These are phyloP conservation scores for Aureobasidium sp. DNA, from an alignment of 2,329 filamentous ascomycete species.

Conservation along the genomic window DNA sequence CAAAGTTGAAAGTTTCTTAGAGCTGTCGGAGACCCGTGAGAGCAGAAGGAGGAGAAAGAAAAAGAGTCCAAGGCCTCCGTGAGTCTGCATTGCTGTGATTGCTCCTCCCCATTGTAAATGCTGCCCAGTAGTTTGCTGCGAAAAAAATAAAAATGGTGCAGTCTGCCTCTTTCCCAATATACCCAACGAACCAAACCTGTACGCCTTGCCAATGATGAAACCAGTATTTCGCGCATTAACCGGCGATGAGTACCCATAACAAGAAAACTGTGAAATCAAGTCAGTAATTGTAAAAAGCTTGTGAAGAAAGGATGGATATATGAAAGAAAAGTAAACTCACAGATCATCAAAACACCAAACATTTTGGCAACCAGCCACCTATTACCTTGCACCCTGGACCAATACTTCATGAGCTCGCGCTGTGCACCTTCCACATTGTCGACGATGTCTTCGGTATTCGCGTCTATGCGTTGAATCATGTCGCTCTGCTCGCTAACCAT, in stretches of 20 bases:
- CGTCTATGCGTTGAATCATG: constrained; percentile 95
- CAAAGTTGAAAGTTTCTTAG: background rate
- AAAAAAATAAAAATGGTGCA: background rate
- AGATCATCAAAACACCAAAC: constrained; percentile 90
- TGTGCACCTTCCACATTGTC: constrained; percentile 98
- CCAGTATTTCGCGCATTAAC: background rate
- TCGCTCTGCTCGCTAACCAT: constrained; percentile 98
- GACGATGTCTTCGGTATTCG: constrained; percentile 94
- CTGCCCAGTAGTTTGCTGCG: background rate
- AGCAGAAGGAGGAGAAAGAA: background rate
- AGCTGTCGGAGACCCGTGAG: background rate
- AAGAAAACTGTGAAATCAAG: constrained; percentile 23
- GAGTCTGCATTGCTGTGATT: background rate
- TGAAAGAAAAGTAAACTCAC: constrained; percentile 34
- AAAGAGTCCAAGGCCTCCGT: background rate
- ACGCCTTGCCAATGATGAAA: background rate
- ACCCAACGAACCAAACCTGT: background rate
- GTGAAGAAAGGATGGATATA: background rate
- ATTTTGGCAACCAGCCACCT: constrained; percentile 83
- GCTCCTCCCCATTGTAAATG: background rate
- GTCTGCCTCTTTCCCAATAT: background rate
- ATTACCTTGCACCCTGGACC: constrained; percentile 88
- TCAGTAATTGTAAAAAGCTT: background rate
- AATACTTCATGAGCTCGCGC: constrained; percentile 91
- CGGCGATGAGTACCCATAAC: constrained; percentile 29